These are phyloP conservation scores for Neolentinus lepideus DNA, from an alignment of 1,284 basidiomycete genomes.

Conservation along the genomic window DNA sequence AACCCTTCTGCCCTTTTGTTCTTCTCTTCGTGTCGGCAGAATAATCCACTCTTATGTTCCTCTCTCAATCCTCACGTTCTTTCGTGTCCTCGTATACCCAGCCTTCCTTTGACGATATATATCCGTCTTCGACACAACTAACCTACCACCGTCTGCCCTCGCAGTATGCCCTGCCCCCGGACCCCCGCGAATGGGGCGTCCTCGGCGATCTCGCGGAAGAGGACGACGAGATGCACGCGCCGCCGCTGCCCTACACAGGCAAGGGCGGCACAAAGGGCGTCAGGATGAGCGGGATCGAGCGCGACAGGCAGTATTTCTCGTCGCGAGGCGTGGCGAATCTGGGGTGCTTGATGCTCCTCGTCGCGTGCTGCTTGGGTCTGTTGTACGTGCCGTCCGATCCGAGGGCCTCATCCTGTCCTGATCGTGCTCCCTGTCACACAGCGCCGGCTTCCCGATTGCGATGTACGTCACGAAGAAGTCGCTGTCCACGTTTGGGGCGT, in stretches of 20 bases:
- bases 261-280: constrained; percentile 23
- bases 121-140: background rate
- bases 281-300: background rate
- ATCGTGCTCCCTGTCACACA: too few relatives aligned
- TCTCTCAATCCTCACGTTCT: background rate
- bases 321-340: constrained; percentile 53
- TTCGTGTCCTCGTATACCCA: too few relatives aligned
- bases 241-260: constrained; percentile 4
- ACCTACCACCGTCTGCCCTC: background rate
- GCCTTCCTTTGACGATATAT: background rate
- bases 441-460: constrained; percentile 43
- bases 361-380: constrained; percentile 38
- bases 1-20: background rate
- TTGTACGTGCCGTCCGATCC: constrained; percentile 40
- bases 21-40: background rate
- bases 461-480: constrained; percentile 11
- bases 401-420: too few relatives aligned
- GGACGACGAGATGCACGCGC: constrained; percentile 32
- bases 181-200: constrained; percentile 47
- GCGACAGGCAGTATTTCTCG: background rate
- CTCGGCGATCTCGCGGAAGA: constrained; percentile 38
- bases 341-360: constrained; percentile 52
- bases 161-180: constrained; percentile 44
- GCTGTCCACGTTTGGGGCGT: constrained; percentile 33
- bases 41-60: background rate